These are phyloP conservation scores for Skeletonema tropicum DNA, from an alignment of 108 stramenopile species.

Conservation along the genomic window DNA sequence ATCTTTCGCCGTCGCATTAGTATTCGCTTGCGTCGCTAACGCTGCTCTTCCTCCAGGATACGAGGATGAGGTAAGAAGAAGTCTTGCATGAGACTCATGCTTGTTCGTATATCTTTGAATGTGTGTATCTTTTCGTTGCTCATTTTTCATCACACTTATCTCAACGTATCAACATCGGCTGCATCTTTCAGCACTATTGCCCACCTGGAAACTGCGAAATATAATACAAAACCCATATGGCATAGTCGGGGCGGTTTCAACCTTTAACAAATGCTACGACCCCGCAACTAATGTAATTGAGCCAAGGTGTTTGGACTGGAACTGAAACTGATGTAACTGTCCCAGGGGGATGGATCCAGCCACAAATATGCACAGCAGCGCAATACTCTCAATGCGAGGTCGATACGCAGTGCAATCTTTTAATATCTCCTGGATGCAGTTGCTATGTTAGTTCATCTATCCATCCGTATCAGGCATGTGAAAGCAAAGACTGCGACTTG, in stretches of 20 bases:
- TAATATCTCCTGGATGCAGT: neutral
- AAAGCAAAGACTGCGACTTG: neutral
- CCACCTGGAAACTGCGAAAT: constrained; percentile 8
- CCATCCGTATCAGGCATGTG: constrained; percentile 1
- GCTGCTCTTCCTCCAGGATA: constrained; percentile 35
- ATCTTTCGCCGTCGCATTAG: neutral
- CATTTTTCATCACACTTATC: neutral
- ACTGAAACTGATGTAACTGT: neutral
- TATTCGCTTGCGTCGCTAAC: neutral
- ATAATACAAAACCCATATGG: constrained; percentile 23
- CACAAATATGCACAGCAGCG: neutral
- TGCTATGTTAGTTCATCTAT: neutral
- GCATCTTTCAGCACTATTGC: constrained; percentile 6
- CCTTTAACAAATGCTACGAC: constrained; percentile 20
- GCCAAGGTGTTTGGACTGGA: neutral
- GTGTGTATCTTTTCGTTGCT: neutral
- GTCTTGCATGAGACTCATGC: neutral
- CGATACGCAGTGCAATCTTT: neutral
- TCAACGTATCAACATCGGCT: neutral
- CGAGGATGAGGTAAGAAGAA: constrained; percentile 11
- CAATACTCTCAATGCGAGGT: neutral
- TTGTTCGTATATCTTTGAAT: neutral
- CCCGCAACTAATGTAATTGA: neutral
- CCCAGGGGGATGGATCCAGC: neutral
- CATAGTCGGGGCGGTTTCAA: neutral